Base-by-base conservation (phyloP, 352 stramenopile genomes). In the Globisporangium takayamanum region DNA sequence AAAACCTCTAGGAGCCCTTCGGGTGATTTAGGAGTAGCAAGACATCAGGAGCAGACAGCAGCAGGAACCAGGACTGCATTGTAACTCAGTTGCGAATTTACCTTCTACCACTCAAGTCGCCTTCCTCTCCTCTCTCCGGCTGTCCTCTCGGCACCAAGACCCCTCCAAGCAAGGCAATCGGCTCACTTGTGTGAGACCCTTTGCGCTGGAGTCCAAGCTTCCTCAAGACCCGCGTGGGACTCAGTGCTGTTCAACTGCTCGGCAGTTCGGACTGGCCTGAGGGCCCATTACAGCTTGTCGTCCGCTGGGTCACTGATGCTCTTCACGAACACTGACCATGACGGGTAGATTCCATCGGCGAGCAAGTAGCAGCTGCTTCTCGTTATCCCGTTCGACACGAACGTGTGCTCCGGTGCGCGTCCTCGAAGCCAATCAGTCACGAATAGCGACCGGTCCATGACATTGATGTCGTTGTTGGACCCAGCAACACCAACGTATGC, bases 391-490 rank as follows among this genome's bases (percentile, higher is more conserved):
- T 41, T 59, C 30, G 5, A 62, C 33, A 54, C 28, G 69, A 20
- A 70, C 48, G 36, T 8, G 47, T 51, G 47, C 4, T 36, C 10
- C 20, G 47, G 47, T 5, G 47, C 20, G 14, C n/a, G 0, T 1
- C 47, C n/a, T 1, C 25, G 47, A 0, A 51, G 47, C 20, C 47
- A 51, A 5, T 37, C 47, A 0, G 66, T 36, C 0, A 66, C 50
- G 1, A 77, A 37, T 4, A 60, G 58, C 2, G 62, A 77, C 22
- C 66, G 62, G 30, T 69, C 57, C 3, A 74, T 15, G 11, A 74
- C 49, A 33, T 70, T 74, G 7, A 72, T 62, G 28, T 72, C 69
- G 22, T 77, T 77, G 52, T 74, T 73, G 0, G 46, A 74, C 2
- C 63, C 63, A 20, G 63, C 16, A 3, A 63, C 25, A 0, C 58